Base-by-base conservation (phyloP, 331 rosid species). In the Cydonia oblonga region DNA sequence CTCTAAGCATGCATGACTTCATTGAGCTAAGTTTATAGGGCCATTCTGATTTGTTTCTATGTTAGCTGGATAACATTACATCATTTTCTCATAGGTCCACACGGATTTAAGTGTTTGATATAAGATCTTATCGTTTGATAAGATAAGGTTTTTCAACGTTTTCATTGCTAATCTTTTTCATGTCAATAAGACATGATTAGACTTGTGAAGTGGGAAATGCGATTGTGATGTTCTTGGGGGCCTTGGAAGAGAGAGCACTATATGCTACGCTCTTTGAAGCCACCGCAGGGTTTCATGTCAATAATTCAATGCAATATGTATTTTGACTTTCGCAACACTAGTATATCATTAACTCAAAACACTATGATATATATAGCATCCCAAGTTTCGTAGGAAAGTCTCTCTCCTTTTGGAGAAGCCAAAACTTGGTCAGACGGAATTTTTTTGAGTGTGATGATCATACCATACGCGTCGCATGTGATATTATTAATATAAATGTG, bases 111-210 rank as follows among this genome's bases (percentile, higher is more conserved):
- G 58, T 58, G 19, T 38, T 38, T 54, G 65, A 14, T 49, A 51
- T 56, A 81, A 58, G 71, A 86, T 87, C 91, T 90, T 86, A 87
- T 90, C 88, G 69, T 22, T 81, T 78, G 59, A 68, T 57, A 69
- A 49, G 96, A 89, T 89, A 89, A 87, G 87, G 84, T 70, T 44
- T 72, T 66, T 49, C 30, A 64, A 70, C 74, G 68, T 70, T 76
- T 76, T 64, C 56, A 66, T 62, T 75, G 81, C 66, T 84, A 88
- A 64, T 75, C 81, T 74, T 83, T 79, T 71, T 40, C 71, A 58
- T 66, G 82, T 80, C 67, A 83, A 73, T 71, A 40, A 40, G 77
- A 83, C 90, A 83, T 77, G 84, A 85, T 75, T 81, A 66, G 96
- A 88, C 92, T 77, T 26, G 40, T 42, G 68, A 72, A 75, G 53